Evolutionary conservation across 345 rosid genomes (phyloP).

Genomic region (Eucalyptus pauciflora): DNA sequence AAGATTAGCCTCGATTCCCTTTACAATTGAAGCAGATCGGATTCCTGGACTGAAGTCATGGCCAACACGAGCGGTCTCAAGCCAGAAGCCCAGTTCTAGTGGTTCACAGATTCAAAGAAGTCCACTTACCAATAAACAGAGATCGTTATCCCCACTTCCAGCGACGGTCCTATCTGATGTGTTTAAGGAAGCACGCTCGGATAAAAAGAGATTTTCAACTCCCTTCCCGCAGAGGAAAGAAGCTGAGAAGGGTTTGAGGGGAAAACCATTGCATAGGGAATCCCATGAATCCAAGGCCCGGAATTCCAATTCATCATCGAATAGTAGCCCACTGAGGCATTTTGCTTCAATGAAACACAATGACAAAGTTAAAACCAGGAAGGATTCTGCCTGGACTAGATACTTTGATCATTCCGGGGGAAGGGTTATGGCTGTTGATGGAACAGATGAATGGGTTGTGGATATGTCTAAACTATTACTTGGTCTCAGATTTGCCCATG

Average conservation of each 20-base stretch:
- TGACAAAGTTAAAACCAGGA: conserved; percentile 45
- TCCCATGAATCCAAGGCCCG: conserved; percentile 18
- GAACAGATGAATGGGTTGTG: conserved; percentile 52
- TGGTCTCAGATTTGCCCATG: conserved; percentile 92
- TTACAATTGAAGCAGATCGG: conserved; percentile 24
- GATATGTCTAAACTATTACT: conserved; percentile 85
- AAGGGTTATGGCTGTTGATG: conserved; percentile 64
- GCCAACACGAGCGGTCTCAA: conserved; percentile 8
- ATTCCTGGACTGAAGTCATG: conserved; percentile 27
- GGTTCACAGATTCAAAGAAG: conserved; percentile 31
- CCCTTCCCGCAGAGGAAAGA: conserved; percentile 61
- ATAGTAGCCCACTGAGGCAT: conserved; percentile 48
- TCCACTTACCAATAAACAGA: conserved; percentile 44
- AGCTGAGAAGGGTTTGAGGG: conserved; percentile 23
- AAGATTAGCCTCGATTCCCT: conserved; percentile 31
- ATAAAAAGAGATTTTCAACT: conserved; percentile 71
- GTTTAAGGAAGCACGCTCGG: conserved; percentile 76
- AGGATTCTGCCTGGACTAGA: conserved; percentile 77
- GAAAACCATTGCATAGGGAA: conserved; percentile 25
- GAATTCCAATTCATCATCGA: conserved; percentile 7
- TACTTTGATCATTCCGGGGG: conserved; percentile 77
- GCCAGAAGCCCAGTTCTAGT: conserved; percentile 8
- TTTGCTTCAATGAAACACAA: conserved; percentile 40
- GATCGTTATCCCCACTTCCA: conserved; percentile 79
- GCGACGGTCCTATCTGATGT: conserved; percentile 50